Evolutionary conservation across 495 filamentous ascomycete genomes (phyloP), one percentile per base, ranked within the genome.

Genomic region (Mytilinidion resinicola): DNA sequence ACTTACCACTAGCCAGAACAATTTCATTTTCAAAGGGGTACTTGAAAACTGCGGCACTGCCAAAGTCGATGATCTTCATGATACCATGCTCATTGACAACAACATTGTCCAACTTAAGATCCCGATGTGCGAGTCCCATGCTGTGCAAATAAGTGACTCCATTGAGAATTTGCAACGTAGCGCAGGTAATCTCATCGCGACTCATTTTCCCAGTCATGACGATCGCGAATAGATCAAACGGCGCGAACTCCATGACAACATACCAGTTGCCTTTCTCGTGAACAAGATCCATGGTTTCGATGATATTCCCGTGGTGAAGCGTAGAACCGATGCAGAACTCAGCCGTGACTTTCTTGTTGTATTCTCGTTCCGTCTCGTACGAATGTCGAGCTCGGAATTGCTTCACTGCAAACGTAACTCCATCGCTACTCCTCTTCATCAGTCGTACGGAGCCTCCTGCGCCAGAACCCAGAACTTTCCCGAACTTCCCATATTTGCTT

Each of bases 121-220:
- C 93, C 30, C 93, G 84, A 76, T 99, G 93, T 11, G 95, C 90
- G 38, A 99, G 75, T 7, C 93, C 93, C 87, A 96, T 96, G 67
- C 86, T 87, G 70, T 99, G 93, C 57, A 99, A 77, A 67, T 96
- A 99, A n/a, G 88, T 87, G n/a, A 97, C 90, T 38, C 93, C 93
- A 65, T 83, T 93, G 55, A 99, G 76, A 59, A 99, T 96, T 71
- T 99, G 93, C 64, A 96, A 80, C 67, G 96, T 96, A 51, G 83
- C 85, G 71, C 93, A 99, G 1, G 82, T 83, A 53, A 96, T 80
- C 73, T 99, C 93, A 57, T 95, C 88, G 53, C 90, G 85, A 39
- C 81, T 81, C 93, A 99, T 99, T 74, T 93, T 97, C 15, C 93
- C 93, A 0, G 93, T 97, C 93, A 99, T 99, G 61, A 99, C 93